Percentiles rank a stretch among this genome's conserved stretches.
These are phyloP conservation scores for Cochlearia excelsa DNA, from an alignment of 345 rosid genomes.

Conservation along the genomic window DNA sequence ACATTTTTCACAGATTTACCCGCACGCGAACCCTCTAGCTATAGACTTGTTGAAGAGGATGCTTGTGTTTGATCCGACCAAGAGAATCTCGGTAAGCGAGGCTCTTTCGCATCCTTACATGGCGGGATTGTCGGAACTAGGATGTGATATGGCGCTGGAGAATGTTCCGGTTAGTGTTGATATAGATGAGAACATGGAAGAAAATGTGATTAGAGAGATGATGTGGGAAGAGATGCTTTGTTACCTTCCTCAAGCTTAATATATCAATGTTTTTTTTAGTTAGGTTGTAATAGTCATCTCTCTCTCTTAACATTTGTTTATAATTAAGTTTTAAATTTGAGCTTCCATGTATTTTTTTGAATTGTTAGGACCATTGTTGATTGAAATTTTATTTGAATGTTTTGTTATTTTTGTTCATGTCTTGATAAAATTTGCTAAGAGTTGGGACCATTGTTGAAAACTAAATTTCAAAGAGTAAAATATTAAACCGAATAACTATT, in stretches of 20 bases:
- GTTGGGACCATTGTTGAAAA: too few relatives aligned
- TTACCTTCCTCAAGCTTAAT: constrained; percentile 37
- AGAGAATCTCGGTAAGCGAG: constrained; percentile 64
- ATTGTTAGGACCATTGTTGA: too few relatives aligned
- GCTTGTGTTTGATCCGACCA: constrained; percentile 81
- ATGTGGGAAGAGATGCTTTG: constrained; percentile 76
- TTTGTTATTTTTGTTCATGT: too few relatives aligned
- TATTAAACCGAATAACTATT: too few relatives aligned
- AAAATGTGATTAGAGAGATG: constrained; percentile 73
- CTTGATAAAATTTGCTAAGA: too few relatives aligned
- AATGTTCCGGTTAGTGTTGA: constrained; percentile 39
- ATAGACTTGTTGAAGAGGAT: constrained; percentile 67
- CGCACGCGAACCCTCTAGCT: constrained; percentile 63
- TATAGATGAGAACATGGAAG: constrained; percentile 58
- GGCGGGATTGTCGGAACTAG: constrained; percentile 54
- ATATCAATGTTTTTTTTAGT: too few relatives aligned
- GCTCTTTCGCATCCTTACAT: constrained; percentile 81
- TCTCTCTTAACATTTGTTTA: too few relatives aligned
- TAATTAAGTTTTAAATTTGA: too few relatives aligned
- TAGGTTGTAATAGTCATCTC: too few relatives aligned
- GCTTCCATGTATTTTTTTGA: too few relatives aligned
- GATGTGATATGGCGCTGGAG: constrained; percentile 42
- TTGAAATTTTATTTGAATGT: too few relatives aligned
- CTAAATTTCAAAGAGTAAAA: too few relatives aligned
- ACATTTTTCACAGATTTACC: constrained; percentile 51